Evolutionary conservation across 805 yeast genomes (phyloP), one percentile per base, ranked within the genome.

Genomic region (Zygotorulaspora chibaensis): DNA sequence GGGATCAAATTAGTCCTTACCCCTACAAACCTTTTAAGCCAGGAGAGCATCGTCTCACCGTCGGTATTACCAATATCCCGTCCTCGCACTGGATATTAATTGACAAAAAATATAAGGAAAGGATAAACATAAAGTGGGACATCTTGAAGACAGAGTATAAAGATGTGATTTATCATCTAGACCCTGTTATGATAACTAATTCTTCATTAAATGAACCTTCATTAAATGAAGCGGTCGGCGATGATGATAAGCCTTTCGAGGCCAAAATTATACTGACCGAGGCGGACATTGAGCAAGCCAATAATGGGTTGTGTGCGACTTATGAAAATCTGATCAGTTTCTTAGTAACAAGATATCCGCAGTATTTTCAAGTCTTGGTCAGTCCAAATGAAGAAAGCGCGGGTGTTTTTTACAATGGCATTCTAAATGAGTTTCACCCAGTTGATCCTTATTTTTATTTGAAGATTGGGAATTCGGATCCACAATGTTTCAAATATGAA

Each of bases 1-100:
- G 83, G 80, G 46, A 62, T 11, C 50, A 53, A 3, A 61, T 63
- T 6, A 61, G 67, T 37, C 83, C 83, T 0, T 57, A 62, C 37
- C 68, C 68, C 16, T 77, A 72, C 52, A 65, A 80, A 39, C 88
- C 87, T 1, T 83, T 81, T 68, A 80, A 78, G 57, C 71, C 76
- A 38, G 83, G 79, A 12, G 75, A 69, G 38, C 80, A 82, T 54
- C 75, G 73, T 50, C 64, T 84, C 63, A 82, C 83, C 2, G 76
- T 84, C 83, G 84, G 83, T 1, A 71, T 83, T 41, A 68, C 72
- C 48, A 69, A 73, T 57, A 56, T 72, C 35, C 63, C 69, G 29
- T 61, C 80, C 2, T 71, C 74, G 35, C 82, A 83, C 33, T 77
- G 83, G 77, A 67, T 86, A 18, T 65, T 78, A 27, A 61, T 86